Base-by-base conservation (phyloP, 306 rosid species). In the Quillaja saponaria region DNA sequence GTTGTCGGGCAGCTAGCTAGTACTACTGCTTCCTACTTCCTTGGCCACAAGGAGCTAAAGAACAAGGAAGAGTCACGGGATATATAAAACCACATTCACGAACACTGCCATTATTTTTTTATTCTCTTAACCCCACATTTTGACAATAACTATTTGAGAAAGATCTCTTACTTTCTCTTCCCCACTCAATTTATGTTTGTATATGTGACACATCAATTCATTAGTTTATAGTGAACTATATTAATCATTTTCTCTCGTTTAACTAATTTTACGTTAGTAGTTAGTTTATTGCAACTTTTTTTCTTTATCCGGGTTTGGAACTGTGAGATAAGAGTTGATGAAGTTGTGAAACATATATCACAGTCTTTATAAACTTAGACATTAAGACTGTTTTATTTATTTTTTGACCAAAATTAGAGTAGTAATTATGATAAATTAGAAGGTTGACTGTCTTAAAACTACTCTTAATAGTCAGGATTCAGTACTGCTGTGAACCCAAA, bases 21-120 rank as follows among this genome's bases (percentile, higher is more conserved):
- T 66, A 58, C n/a, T n/a, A n/a, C n/a, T 52, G 64, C 61, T 52
- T 20, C 76, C 66, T 67, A 61, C 50, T 71, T 77, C 68, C 41
- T 48, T 64, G 86, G 80, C 83, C 90, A 77, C 80, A 52, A 41
- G 63, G 66, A 57, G 76, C 88, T 57, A 84, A 60, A 71, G 76
- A 80, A 82, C 89, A 87, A 85, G n/a, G 21, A 53, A 82, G 77
- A 82, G 84, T 87, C 95, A 87, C 91, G 89, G 49, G 84, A 66
- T 57, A 7, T 10, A 52, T 71, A 71, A 50, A 37, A 28, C 56
- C 77, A 71, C 71, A 64, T 63, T 61, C 77, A 77, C 61, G 46
- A 38, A 13, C 41, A 47, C 48, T 58, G 53, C 18, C 44, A 39
- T 2, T 16, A 2, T 67, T 59, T 31, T 50, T 16, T 60, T 54